These are phyloP conservation scores for Penicillium frequentans DNA, from an alignment of 2,329 filamentous ascomycete species.

Conservation along the genomic window DNA sequence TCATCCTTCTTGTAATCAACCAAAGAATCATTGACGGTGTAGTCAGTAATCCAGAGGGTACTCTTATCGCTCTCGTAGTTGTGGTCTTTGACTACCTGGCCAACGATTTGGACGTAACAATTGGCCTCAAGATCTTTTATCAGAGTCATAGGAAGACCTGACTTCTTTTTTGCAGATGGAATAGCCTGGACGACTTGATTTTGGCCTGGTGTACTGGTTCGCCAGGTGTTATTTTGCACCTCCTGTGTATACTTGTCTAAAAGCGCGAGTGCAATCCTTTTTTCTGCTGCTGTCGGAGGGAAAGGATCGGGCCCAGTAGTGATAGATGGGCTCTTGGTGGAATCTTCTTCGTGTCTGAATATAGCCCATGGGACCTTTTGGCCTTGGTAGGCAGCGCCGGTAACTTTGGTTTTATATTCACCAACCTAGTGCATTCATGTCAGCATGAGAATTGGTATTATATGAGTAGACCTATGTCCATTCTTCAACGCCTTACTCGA, in stretches of 20 bases:
- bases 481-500: slow-evolving; percentile 46
- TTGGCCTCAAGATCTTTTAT: slow-evolving; percentile 62
- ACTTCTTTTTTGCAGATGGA: background rate
- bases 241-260: slow-evolving; percentile 18
- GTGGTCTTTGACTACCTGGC: slow-evolving; percentile 65
- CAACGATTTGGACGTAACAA: slow-evolving; percentile 68
- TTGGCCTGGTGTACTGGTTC: background rate
- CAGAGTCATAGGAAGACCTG: slow-evolving; percentile 50
- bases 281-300: slow-evolving; percentile 30
- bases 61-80: slow-evolving; percentile 46
- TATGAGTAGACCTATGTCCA: background rate
- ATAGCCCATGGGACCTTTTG: slow-evolving; percentile 35
- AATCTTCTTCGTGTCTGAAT: slow-evolving; percentile 30
- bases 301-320: slow-evolving; percentile 30
- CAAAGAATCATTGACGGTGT: slow-evolving; percentile 69
- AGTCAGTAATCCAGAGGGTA: slow-evolving; percentile 77
- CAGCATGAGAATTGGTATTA: background rate
- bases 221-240: background rate
- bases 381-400: slow-evolving; percentile 29
- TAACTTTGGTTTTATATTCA: slow-evolving; percentile 17
- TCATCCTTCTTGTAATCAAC: slow-evolving; percentile 51
- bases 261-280: slow-evolving; percentile 27
- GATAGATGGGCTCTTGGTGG: slow-evolving; percentile 18
- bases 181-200: slow-evolving; percentile 10
- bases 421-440: slow-evolving; percentile 15